Percentiles rank a stretch among this genome's conserved stretches.
Evolutionary conservation across 257 asterid genomes (phyloP).

Genomic region (Solanum bulbocastanum): DNA sequence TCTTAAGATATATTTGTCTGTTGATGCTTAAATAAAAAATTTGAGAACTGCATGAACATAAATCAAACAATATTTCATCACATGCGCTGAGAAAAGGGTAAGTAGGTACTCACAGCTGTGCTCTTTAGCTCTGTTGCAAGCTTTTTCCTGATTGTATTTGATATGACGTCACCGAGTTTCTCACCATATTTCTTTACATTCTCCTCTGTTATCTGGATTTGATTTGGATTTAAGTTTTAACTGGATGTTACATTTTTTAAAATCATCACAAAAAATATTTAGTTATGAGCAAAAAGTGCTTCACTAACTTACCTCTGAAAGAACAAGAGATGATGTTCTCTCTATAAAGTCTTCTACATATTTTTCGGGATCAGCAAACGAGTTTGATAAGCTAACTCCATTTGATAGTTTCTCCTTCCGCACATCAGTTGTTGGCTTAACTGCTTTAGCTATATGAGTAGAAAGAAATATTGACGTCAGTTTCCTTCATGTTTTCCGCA

Average conservation of each 20-base stretch:
- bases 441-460: slow-evolving; percentile 22
- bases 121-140: slow-evolving; percentile 44
- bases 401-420: slow-evolving; percentile 30
- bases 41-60: neutral
- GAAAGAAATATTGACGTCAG: neutral
- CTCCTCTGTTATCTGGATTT: slow-evolving; percentile 27
- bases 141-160: slow-evolving; percentile 26
- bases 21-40: neutral
- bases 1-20: neutral
- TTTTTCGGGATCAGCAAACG: slow-evolving; percentile 54
- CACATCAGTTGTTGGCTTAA: slow-evolving; percentile 29
- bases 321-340: slow-evolving; percentile 32
- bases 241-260: neutral
- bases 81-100: neutral
- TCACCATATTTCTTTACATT: slow-evolving; percentile 19
- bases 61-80: neutral
- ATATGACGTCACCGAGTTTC: slow-evolving; percentile 23
- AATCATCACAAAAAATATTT: neutral
- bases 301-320: slow-evolving; percentile 36
- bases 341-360: slow-evolving; percentile 51
- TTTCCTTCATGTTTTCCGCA: neutral
- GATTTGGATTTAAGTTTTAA: neutral
- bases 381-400: slow-evolving; percentile 11
- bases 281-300: neutral
- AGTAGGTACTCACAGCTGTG: slow-evolving; percentile 39